A percentile compares a stretch with the other conserved stretches of the same genome.
Evolutionary conservation across 2,329 filamentous ascomycete species (phyloP).

Genomic region (Shiraia sp.): DNA sequence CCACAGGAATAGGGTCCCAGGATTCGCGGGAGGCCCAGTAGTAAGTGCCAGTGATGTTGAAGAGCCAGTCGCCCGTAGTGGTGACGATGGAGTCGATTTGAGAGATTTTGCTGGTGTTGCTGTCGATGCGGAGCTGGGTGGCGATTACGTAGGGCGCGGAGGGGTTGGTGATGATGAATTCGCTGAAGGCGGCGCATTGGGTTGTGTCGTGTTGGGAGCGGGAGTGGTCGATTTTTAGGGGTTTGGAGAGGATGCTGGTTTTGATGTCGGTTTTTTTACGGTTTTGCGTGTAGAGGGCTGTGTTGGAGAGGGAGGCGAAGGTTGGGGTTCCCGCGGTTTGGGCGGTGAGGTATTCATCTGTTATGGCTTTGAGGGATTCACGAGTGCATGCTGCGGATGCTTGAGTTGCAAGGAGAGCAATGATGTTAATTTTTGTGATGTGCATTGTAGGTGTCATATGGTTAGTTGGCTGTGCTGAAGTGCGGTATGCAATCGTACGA

Average conservation of each 20-base stretch:
- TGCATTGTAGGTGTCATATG: slow-evolving; percentile 6
- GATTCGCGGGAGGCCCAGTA: slow-evolving; percentile 31
- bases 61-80: slow-evolving; percentile 35
- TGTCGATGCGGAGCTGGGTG: slow-evolving; percentile 30
- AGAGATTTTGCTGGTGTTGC: slow-evolving; percentile 21
- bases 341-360: slow-evolving; percentile 20
- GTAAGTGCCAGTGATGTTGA: slow-evolving; percentile 34
- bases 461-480: no score
- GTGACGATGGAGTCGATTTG: slow-evolving; percentile 33
- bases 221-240: slow-evolving; percentile 28
- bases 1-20: slow-evolving; percentile 24
- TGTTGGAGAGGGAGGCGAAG: slow-evolving; percentile 21
- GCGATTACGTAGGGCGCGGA: slow-evolving; percentile 33
- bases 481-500: no score
- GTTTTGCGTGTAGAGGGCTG: slow-evolving; percentile 30
- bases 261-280: slow-evolving; percentile 24
- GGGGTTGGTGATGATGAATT: slow-evolving; percentile 30
- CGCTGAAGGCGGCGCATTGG: slow-evolving; percentile 34
- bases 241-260: slow-evolving; percentile 24
- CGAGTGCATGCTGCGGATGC: slow-evolving; percentile 25
- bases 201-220: slow-evolving; percentile 30
- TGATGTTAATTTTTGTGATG: background rate
- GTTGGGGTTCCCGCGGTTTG: slow-evolving; percentile 27
- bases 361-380: slow-evolving; percentile 21
- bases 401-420: slow-evolving; percentile 8